Base-by-base conservation (phyloP, 441 rosid genomes). In the Croton laevigatus region DNA sequence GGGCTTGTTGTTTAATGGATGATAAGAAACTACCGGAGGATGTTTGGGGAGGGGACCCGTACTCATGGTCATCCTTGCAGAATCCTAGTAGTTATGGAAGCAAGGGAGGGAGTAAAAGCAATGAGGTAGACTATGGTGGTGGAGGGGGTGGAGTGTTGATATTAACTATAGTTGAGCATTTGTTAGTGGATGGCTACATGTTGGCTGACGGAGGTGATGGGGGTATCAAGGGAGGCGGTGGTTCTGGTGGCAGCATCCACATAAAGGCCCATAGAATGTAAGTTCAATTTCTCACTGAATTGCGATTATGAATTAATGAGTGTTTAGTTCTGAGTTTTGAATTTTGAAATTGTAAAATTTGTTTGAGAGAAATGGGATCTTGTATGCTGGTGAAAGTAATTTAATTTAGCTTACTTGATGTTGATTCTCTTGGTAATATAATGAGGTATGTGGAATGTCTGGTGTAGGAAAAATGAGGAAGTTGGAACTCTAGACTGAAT, bases 31-130 rank as follows among this genome's bases (percentile, higher is more conserved):
- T 90, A 66, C 90, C 97, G 8, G 98, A 89, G 84, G 98, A 94
- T 72, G 94, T 90, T 9, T 92, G 99, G 98, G 99, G 99, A 62
- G 99, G 99, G 68, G 99, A 94, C 75, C 91, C 96, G 1, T 92
- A 94, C 69, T 88, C 99, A 1, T 94, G 99, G 99, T 87, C 93
- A 6, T 78, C 86, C 16, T 74, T 94, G 82, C 86, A 89, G 76
- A 73, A 34, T 58, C 99, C 99, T 2, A 73, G 74, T 70, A 90
- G 99, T 79, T 88, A 78, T 73, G 99, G 98, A 66, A 94, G 99
- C 71, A 82, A 78, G 69, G 99, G 99, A 10, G 94, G 93, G 63
- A 88, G 87, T 45, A 90, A 97, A 45, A 92, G 97, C 73, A 88
- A 52, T 75, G 98, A 93, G 78, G 78, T 84, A 65, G 86, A 90